These are phyloP conservation scores for Coniophora puteana DNA, from an alignment of 1,284 basidiomycete species.

Conservation along the genomic window DNA sequence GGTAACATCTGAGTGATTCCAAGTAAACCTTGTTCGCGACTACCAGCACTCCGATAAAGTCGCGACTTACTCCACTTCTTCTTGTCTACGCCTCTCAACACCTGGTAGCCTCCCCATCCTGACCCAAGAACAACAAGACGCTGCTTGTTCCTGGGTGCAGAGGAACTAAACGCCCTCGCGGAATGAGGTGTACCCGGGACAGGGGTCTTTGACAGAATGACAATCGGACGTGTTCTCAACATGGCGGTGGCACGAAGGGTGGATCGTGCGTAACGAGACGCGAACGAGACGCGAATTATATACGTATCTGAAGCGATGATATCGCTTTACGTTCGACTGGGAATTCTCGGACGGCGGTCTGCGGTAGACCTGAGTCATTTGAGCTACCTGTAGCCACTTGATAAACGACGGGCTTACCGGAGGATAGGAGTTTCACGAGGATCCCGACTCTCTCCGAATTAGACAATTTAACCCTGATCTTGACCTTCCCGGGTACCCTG, in stretches of 20 bases:
- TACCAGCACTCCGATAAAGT: background rate
- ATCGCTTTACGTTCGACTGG: too few relatives aligned
- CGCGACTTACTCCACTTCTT: slow-evolving; percentile 55
- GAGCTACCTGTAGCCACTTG: too few relatives aligned
- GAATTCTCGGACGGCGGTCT: too few relatives aligned
- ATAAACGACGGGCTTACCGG: too few relatives aligned
- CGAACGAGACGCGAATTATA: background rate
- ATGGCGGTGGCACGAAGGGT: background rate
- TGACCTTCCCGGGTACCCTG: too few relatives aligned
- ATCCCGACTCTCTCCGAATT: too few relatives aligned
- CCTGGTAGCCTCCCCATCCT: slow-evolving; percentile 83
- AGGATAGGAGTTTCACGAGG: too few relatives aligned
- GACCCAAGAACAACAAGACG: slow-evolving; percentile 79
- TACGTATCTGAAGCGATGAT: too few relatives aligned
- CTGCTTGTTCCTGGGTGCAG: slow-evolving; percentile 40
- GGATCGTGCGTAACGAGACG: background rate
- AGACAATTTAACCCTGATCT: too few relatives aligned
- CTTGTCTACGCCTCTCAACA: slow-evolving; percentile 63
- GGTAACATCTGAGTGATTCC: slow-evolving; percentile 50
- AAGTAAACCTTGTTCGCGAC: slow-evolving; percentile 10
- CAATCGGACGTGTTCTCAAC: background rate
- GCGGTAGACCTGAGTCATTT: too few relatives aligned
- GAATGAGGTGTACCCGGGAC: too few relatives aligned
- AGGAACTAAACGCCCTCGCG: slow-evolving; percentile 34
- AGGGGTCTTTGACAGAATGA: background rate